phyloP scores from a whole-genome alignment of 768 basidiomycete genomes.

The Mrakia hoshinonis region DNA sequence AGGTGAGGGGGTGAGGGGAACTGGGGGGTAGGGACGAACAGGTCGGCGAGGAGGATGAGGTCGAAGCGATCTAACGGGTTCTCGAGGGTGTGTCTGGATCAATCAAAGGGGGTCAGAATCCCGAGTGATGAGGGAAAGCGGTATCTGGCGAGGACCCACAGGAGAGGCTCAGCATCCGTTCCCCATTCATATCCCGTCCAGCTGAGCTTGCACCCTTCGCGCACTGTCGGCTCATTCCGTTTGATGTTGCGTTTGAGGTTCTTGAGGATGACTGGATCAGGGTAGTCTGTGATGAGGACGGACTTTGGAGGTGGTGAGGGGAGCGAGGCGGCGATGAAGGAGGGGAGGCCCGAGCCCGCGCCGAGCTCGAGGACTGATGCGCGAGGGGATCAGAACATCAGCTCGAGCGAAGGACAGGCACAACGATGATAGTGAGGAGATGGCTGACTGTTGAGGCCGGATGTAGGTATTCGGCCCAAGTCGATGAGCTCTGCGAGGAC shows the following conservation, averaged over 20 bases:
- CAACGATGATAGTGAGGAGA: neutral
- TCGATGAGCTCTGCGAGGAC: conserved; percentile 22
- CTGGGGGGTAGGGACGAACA: conserved; percentile 22
- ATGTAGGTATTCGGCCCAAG: neutral
- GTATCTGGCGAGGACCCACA: too few relatives aligned
- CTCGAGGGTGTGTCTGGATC: neutral
- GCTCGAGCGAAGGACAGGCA: neutral
- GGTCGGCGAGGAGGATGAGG: conserved; percentile 37
- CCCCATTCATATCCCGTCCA: conserved; percentile 25
- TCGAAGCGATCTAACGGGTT: conserved; percentile 30
- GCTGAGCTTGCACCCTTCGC: neutral
- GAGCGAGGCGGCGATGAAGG: neutral
- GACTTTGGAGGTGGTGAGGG: neutral
- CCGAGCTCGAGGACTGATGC: conserved; percentile 6
- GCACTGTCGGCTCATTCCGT: neutral
- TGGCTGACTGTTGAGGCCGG: neutral
- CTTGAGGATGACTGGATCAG: neutral
- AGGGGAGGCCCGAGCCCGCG: neutral
- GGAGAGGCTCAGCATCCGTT: neutral
- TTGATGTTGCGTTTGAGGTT: conserved; percentile 1
- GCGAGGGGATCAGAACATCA: neutral
- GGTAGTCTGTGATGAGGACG: conserved; percentile 21
- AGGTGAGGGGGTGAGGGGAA: neutral
- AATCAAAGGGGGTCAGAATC: too few relatives aligned
- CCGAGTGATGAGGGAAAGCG: too few relatives aligned